Conservation (phyloP, 805 yeast species). For the Suhomyces prunicola region DNA sequence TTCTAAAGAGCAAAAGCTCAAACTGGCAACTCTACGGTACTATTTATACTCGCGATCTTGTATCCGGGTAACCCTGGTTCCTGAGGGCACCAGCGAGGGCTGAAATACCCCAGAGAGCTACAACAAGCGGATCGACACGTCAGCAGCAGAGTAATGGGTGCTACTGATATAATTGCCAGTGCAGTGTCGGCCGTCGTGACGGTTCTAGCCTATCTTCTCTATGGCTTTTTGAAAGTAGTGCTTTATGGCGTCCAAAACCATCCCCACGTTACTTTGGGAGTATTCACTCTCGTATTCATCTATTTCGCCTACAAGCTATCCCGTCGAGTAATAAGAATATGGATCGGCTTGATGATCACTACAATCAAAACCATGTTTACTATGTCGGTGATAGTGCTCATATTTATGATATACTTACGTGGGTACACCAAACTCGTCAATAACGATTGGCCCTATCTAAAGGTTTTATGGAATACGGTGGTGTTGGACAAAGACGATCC, state of each 20-base stretch:
- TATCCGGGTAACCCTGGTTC: conserved; percentile 16
- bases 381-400: conserved; percentile 11
- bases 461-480: background rate
- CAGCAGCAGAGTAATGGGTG: background rate
- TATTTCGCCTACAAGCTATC: conserved; percentile 19
- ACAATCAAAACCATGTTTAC: conserved; percentile 17
- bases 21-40: background rate
- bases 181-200: background rate
- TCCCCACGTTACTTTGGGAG: conserved; percentile 18
- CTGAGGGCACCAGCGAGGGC: background rate
- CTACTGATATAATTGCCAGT: background rate
- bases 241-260: conserved; percentile 10
- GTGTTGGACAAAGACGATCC: background rate
- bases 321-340: conserved; percentile 15
- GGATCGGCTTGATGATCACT: conserved; percentile 19
- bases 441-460: conserved; percentile 13
- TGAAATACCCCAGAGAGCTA: background rate
- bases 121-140: background rate
- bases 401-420: conserved; percentile 18
- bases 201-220: background rate
- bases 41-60: background rate
- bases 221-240: background rate
- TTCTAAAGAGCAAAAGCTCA: conserved; percentile 23
- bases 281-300: conserved; percentile 11
- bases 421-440: conserved; percentile 20